Evolutionary conservation across 2,329 filamentous ascomycete species (phyloP).

Genomic region (Aspergillus awamori): DNA sequence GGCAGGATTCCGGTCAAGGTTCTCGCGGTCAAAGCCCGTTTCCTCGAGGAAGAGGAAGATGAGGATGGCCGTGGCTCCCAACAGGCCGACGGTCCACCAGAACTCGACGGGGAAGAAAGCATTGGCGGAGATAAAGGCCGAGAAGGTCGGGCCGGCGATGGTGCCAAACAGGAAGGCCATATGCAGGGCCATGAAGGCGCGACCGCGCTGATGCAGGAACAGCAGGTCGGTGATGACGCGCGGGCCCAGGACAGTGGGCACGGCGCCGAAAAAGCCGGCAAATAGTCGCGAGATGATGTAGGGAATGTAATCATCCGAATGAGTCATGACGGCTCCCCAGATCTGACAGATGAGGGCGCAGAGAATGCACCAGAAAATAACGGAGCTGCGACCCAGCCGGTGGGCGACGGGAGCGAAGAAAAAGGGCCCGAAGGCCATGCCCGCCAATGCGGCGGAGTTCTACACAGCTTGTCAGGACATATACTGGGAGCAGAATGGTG

Average conservation of each 20-base stretch:
- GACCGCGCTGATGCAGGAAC: conserved; percentile 48
- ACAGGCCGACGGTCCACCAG: conserved; percentile 49
- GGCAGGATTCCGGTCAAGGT: conserved; percentile 19
- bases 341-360: conserved; percentile 40
- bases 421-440: conserved; percentile 43
- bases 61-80: conserved; percentile 37
- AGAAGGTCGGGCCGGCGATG: conserved; percentile 43
- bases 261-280: conserved; percentile 45
- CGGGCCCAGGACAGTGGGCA: conserved; percentile 44
- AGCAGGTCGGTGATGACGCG: conserved; percentile 48
- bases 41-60: conserved; percentile 46
- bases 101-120: conserved; percentile 44
- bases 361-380: conserved; percentile 46
- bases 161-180: conserved; percentile 43
- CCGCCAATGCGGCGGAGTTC: conserved; percentile 39
- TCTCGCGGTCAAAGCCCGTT: conserved; percentile 38
- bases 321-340: conserved; percentile 44
- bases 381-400: conserved; percentile 40
- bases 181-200: conserved; percentile 43
- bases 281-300: conserved; percentile 46
- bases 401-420: conserved; percentile 43
- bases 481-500: conserved; percentile 24
- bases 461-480: conserved; percentile 34
- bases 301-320: conserved; percentile 36
- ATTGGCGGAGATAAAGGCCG: conserved; percentile 43